Evolutionary conservation across 179 eudicot species (phyloP).

Genomic region (Dionaea muscipula): DNA sequence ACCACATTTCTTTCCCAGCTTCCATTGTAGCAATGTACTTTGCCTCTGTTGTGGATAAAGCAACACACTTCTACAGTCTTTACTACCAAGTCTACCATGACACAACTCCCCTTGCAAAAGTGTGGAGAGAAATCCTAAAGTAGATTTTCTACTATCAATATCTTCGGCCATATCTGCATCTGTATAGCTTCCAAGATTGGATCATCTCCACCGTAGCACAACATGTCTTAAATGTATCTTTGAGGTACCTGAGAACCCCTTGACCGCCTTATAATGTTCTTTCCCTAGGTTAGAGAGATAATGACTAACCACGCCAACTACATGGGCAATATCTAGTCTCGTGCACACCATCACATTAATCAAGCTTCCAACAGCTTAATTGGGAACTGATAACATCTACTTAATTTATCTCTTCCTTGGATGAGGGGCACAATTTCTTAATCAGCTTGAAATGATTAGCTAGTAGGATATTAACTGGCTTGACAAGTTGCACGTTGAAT

Average conservation of each 20-base stretch:
- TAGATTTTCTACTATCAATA: background rate
- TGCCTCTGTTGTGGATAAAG: background rate
- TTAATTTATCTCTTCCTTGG: background rate
- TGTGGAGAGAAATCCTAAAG: background rate
- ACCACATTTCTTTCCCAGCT: background rate
- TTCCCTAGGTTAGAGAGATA: background rate
- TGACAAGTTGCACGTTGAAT: background rate
- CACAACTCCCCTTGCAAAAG: too few relatives aligned
- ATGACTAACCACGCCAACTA: background rate
- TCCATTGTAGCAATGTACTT: background rate
- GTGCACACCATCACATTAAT: background rate
- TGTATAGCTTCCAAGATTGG: background rate
- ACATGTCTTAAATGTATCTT: background rate
- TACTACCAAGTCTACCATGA: too few relatives aligned
- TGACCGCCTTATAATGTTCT: background rate
- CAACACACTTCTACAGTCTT: conserved; percentile 2
- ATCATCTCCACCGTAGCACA: background rate
- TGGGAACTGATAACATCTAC: background rate
- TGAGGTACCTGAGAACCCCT: background rate
- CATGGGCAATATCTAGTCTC: background rate
- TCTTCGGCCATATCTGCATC: background rate
- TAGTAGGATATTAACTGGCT: background rate
- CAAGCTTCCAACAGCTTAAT: background rate
- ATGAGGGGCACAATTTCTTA: background rate
- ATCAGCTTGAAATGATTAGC: background rate